Base-by-base conservation (phyloP, 108 stramenopile species). In the Schizochytrium sp. region DNA sequence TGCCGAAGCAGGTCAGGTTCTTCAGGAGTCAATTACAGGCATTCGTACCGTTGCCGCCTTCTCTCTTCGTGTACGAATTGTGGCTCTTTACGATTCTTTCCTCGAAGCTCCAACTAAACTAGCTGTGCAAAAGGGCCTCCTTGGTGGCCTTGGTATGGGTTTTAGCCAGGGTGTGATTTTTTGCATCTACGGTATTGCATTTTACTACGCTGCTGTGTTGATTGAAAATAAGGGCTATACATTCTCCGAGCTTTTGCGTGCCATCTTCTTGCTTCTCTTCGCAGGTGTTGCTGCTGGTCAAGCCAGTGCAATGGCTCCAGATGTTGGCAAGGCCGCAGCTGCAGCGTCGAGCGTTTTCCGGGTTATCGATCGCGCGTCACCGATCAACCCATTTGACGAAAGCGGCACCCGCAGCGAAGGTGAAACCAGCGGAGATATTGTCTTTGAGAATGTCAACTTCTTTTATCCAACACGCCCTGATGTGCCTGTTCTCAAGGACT, bases 11-110 rank as follows among this genome's bases (percentile, higher is more conserved):
- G 61, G 69, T 28, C 72, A 72, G 1, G 69, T 92, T 41, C 91
- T 93, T 4, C 91, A 91, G 28, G 94, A 94, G 89, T 91, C 93
- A 45, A 91, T 94, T 49, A 46, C 59, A 4, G 94, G 93, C 8
- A 93, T 94, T 57, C 89, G 94, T 47, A 94, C 94, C 15, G 94
- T 95, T 13, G 92, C 92, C 28, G 91, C 94, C 58, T 94, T 90
- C 72, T 92, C 90, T 58, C 72, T 94, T 13, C 91, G 93, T n/a
- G 87, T 87, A 0, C 87, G 88, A 69, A 89, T 94, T n/a, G 87
- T 91, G 45, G 53, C n/a, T 41, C 58, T 91, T 55, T 95, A 94
- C 89, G 64, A 87, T 50, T 90, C 69, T 88, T 92, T 91, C 88
- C 89, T 89, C 58, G 60, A 89, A 17, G 88, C 64, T 19, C 88